phyloP scores from a whole-genome alignment of 257 asterid genomes.

The Cordia subcordata region DNA sequence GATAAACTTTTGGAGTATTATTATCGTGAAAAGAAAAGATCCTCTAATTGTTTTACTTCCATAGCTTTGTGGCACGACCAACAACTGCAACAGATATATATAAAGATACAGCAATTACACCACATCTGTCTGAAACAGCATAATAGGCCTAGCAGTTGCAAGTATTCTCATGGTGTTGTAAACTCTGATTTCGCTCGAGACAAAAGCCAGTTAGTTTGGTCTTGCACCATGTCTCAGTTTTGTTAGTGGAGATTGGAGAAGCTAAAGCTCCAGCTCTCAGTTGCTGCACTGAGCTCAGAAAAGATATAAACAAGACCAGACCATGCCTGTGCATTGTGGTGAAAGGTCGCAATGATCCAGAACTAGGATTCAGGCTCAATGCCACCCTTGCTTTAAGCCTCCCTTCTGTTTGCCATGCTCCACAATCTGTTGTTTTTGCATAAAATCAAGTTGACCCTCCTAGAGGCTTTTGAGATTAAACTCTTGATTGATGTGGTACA shows the following conservation, averaged over 20 bases:
- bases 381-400: slow-evolving; percentile 42
- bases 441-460: too few species aligned
- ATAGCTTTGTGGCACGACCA: background rate
- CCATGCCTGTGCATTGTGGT: slow-evolving; percentile 39
- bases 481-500: slow-evolving; percentile 22
- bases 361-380: slow-evolving; percentile 37
- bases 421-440: too few species aligned
- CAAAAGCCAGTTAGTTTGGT: slow-evolving; percentile 24
- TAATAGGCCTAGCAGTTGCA: too few species aligned
- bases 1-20: background rate
- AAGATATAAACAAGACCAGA: slow-evolving; percentile 16
- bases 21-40: background rate
- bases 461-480: slow-evolving; percentile 15
- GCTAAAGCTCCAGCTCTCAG: slow-evolving; percentile 25
- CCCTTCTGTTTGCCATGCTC: slow-evolving; percentile 21
- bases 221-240: slow-evolving; percentile 33
- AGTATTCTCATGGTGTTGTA: too few species aligned
- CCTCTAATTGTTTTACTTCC: background rate
- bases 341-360: slow-evolving; percentile 37
- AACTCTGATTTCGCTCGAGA: slow-evolving; percentile 34
- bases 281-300: slow-evolving; percentile 36
- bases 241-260: slow-evolving; percentile 15
- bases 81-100: background rate
- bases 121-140: too few species aligned
- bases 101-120: too few species aligned